Evolutionary conservation across 2,329 filamentous ascomycete species (phyloP), one percentile per base, ranked within the genome.

Genomic region (Colletotrichum graminicola): DNA sequence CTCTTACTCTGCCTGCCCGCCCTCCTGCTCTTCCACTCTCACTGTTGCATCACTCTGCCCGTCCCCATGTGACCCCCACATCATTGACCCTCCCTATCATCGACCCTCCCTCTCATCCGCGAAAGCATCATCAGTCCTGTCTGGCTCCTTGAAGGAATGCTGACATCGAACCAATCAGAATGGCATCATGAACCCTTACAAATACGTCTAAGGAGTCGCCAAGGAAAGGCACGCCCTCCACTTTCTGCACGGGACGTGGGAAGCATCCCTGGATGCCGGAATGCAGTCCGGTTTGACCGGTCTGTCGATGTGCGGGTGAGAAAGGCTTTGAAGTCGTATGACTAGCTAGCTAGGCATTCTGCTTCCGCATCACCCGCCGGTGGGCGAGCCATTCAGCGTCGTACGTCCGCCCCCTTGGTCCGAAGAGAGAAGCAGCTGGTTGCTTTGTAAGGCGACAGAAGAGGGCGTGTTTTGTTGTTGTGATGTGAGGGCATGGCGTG

Each of bases 101-200:
- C 18, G 23, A 18, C 34, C 61, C 45, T 45, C 29, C 29, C 16
- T 26, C 43, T 52, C 43, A 39, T 29, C n/a, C 26, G 45, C 18
- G 60, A 29, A 59, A 39, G 21, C 43, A 51, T 55, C 68, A 52
- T 55, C 59, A 55, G 59, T 43, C 63, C 52, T 68, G 69, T 74
- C 62, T 67, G 63, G 64, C 60, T 70, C 59, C 57, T 63, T 29
- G 61, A 72, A 72, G 66, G 61, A 72, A 66, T 61, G 70, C 70
- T 72, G 67, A 72, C 70, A 36, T 61, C 34, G 61, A 39, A 43
- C 65, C 67, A 71, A 72, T 71, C 77, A 97, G 94, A 97, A 97
- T 76, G 95, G 94, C 59, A 98, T 98, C 82, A 97, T 98, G 94
- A 98, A 98, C 83, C 95, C 95, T 0, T 98, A 98, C 86, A 98